phyloP scores from a whole-genome alignment of 2,329 filamentous ascomycete genomes.

The Fonsecaea nubica region DNA sequence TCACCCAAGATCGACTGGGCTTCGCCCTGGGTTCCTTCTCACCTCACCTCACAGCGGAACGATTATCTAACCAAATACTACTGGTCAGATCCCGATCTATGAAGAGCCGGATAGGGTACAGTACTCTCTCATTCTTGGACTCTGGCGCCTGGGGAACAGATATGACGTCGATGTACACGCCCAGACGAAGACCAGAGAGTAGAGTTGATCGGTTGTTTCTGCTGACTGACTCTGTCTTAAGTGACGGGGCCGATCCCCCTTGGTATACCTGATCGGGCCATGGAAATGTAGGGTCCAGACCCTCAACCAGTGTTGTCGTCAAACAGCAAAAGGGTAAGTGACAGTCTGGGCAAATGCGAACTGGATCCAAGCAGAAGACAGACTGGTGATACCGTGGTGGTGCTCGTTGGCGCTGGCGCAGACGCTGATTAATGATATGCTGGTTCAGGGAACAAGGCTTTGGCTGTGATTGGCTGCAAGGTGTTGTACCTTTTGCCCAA shows the following conservation, averaged over 20 bases:
- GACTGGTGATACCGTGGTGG: not conserved
- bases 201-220: not conserved
- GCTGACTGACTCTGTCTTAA: not conserved
- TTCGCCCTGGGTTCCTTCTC: constrained; percentile 4
- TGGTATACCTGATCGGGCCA: not conserved
- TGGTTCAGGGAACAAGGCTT: constrained; percentile 19
- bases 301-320: not conserved
- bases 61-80: constrained; percentile 24
- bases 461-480: constrained; percentile 6
- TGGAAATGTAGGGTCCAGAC: not conserved
- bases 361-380: not conserved
- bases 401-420: not conserved
- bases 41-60: constrained; percentile 18
- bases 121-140: too few relatives aligned
- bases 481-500: constrained; percentile 13
- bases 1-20: not conserved
- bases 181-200: not conserved
- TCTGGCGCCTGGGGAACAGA: too few relatives aligned
- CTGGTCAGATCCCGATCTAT: constrained; percentile 5
- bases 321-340: not conserved
- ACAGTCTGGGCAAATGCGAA: not conserved
- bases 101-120: not conserved
- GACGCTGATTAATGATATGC: constrained; percentile 22
- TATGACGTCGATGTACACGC: not conserved
- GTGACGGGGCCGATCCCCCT: not conserved